A percentile compares a stretch with the other conserved stretches of the same genome.
phyloP scores from a whole-genome alignment of 495 filamentous ascomycete genomes.

The Achaetomiella virescens region DNA sequence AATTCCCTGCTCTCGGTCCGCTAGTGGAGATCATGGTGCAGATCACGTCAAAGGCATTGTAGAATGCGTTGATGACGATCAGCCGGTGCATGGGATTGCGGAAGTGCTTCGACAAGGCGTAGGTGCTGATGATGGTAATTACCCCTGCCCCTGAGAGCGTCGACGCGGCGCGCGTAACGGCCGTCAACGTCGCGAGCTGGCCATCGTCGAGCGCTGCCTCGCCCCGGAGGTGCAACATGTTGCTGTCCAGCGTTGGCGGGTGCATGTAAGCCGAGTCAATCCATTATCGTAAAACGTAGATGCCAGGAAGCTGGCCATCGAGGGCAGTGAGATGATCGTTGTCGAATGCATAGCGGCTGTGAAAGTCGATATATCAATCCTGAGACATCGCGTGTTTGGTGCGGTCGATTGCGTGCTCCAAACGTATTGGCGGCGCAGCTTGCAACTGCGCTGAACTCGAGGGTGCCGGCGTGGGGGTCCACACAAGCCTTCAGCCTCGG shows the following conservation, averaged over 20 bases:
- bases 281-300: neutral
- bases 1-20: conserved; percentile 34
- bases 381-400: conserved; percentile 2
- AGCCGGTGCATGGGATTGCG: conserved; percentile 45
- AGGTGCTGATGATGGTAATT: conserved; percentile 37
- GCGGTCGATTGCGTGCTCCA: conserved; percentile 3
- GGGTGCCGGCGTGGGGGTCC: too few relatives aligned
- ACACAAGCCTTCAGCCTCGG: too few relatives aligned
- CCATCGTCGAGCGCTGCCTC: conserved; percentile 25
- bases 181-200: conserved; percentile 27
- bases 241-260: neutral
- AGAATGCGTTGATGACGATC: conserved; percentile 44
- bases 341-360: neutral
- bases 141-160: conserved; percentile 36
- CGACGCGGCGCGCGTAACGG: conserved; percentile 36
- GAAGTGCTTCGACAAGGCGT: conserved; percentile 35
- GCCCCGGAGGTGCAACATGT: conserved; percentile 16
- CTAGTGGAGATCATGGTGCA: conserved; percentile 42
- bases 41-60: conserved; percentile 41
- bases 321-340: neutral
- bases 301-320: neutral
- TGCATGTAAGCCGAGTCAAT: neutral
- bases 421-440: neutral
- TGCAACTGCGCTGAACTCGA: too few relatives aligned
- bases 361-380: conserved; percentile 1